Evolutionary conservation across 441 rosid genomes (phyloP).

Genomic region (Eutrema salsugineum): DNA sequence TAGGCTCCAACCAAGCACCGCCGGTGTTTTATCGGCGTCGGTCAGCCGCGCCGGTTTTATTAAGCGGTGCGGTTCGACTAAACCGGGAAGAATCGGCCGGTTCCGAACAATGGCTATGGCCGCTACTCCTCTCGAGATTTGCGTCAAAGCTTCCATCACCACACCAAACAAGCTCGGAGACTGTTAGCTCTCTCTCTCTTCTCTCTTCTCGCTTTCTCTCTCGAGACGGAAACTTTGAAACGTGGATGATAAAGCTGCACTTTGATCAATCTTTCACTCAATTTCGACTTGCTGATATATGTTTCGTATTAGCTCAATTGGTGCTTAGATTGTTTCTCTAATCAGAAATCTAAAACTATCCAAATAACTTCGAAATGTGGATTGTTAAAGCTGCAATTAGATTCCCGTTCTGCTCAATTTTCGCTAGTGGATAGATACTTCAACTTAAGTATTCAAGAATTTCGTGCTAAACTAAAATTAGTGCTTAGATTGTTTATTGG

Average conservation of each 20-base stretch:
- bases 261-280: not conserved
- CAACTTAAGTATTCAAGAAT: not conserved
- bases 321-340: not conserved
- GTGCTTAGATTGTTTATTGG: not conserved
- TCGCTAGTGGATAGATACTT: not conserved
- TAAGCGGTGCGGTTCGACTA: constrained; percentile 7
- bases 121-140: constrained; percentile 57
- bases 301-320: not conserved
- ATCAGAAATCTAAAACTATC: not conserved
- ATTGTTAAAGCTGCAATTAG: not conserved
- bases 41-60: constrained; percentile 34
- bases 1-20: constrained; percentile 43
- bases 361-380: not conserved
- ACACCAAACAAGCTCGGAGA: constrained; percentile 74
- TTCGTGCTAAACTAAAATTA: not conserved
- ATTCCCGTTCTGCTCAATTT: not conserved
- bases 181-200: constrained; percentile 47
- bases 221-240: not conserved
- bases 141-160: constrained; percentile 79
- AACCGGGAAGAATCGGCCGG: constrained; percentile 4
- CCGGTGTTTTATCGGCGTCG: constrained; percentile 45
- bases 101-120: constrained; percentile 41
- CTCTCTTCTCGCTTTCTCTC: constrained; percentile 3
- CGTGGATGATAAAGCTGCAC: constrained; percentile 8
- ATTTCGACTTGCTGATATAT: not conserved